A percentile compares a stretch with the other conserved stretches of the same genome.
Conservation (phyloP, 176 grass and related monocot genomes). For the Zoysia japonica region DNA sequence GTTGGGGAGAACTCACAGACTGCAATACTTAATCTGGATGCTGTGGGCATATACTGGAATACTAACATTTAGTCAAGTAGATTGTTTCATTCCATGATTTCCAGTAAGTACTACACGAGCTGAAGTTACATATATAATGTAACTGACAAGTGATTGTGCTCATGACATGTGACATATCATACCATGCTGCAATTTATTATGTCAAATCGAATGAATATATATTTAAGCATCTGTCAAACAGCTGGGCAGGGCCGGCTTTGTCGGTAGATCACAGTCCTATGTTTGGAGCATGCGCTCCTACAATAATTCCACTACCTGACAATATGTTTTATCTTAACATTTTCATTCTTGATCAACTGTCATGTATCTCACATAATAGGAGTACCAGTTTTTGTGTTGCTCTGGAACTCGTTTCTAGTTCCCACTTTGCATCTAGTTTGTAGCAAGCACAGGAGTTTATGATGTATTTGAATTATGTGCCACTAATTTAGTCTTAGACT, state of each 20-base stretch:
- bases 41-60: not conserved
- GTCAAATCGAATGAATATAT: not conserved
- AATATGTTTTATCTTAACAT: not conserved
- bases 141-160: conserved; percentile 4
- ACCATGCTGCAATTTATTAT: not conserved
- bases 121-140: conserved; percentile 14
- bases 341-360: conserved; percentile 3
- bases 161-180: not conserved
- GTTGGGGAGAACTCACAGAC: not conserved
- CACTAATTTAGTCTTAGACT: not conserved
- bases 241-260: not conserved
- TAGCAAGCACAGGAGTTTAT: not conserved
- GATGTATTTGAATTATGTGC: not conserved
- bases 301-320: not conserved
- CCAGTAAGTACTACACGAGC: not conserved
- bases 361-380: not conserved
- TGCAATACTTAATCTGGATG: not conserved
- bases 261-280: not conserved
- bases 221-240: not conserved
- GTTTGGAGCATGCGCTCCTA: not conserved
- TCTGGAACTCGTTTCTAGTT: not conserved
- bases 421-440: not conserved
- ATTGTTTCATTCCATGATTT: not conserved
- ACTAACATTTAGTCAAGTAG: not conserved
- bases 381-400: not conserved